Evolutionary conservation across 2,329 filamentous ascomycete species (phyloP).

Genomic region (Magnaporthiopsis incrustans): DNA sequence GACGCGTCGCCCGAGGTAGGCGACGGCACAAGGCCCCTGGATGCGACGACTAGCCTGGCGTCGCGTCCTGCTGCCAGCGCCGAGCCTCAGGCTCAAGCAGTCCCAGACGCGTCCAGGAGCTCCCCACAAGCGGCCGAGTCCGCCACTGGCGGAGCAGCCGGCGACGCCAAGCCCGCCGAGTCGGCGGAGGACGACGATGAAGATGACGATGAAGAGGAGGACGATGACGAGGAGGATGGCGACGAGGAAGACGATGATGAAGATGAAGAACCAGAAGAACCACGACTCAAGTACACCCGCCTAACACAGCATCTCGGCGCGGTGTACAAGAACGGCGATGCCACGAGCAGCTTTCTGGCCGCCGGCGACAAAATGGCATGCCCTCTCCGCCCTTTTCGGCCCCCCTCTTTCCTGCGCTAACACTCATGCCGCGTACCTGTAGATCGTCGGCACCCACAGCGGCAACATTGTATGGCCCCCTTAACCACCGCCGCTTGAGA

Average conservation of each 20-base stretch:
- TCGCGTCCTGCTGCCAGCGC: neutral
- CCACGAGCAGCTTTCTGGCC: conserved; percentile 83
- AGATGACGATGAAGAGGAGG: conserved; percentile 33
- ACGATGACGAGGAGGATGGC: conserved; percentile 38
- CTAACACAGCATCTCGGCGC: conserved; percentile 71
- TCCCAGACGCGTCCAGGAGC: neutral
- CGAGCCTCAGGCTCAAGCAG: neutral
- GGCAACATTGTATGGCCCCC: conserved; percentile 72
- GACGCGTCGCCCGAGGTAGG: conserved; percentile 10
- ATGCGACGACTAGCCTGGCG: neutral
- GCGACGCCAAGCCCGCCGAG: conserved; percentile 6
- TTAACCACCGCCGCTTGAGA: neutral
- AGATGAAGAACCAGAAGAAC: conserved; percentile 88
- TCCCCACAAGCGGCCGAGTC: neutral
- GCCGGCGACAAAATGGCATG: conserved; percentile 94
- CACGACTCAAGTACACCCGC: conserved; percentile 84
- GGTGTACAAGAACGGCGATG: conserved; percentile 91
- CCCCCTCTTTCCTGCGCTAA: neutral
- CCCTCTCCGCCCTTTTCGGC: conserved; percentile 1
- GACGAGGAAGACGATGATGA: conserved; percentile 62
- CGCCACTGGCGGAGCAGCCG: neutral
- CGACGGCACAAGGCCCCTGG: conserved; percentile 1
- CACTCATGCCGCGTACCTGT: conserved; percentile 12
- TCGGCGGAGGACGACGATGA: conserved; percentile 16
- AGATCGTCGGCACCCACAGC: conserved; percentile 92